Evolutionary conservation across 805 yeast species (phyloP), one percentile per base, ranked within the genome.

Genomic region (Hanseniaspora hatyaiensis): DNA sequence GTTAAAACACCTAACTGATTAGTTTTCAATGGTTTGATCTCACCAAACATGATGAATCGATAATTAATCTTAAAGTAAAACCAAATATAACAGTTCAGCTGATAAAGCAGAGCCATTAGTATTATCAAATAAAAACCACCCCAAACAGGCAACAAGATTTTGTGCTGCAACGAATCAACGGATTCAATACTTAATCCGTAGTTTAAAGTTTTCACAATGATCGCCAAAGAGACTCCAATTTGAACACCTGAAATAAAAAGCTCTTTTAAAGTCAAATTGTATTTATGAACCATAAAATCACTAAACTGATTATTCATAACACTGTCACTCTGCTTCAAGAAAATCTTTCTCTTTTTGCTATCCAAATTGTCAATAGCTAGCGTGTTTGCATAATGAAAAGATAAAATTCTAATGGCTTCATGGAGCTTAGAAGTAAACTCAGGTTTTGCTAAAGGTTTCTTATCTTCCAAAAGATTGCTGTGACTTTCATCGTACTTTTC

Each of bases 91-190:
- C 94, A 77, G 59, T 84, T 78, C 37, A 82, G 50, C 12, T 80
- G 78, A 59, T 88, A 79, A 2, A 85, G 64, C 20, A 79, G 54
- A 5, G 77, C 65, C 57, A 81, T 72, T n/a, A 88, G 53, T 28
- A 72, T 66, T 4, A 80, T 60, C 50, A 87, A 57, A 54, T 86
- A 73, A 61, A 86, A 87, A 1, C 97, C 97, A 8, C 81, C 96
- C 95, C 96, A 92, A 3, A 92, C 70, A 56, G 94, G 97, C 34
- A 89, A 62, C 49, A 89, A 57, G 50, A 65, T 79, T 37, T 62
- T 65, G 50, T 52, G 55, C 2, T 75, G 59, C 1, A 59, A 59
- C 0, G 70, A 67, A 15, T 66, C 61, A 12, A 63, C 58, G 1
- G 69, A 52, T 20, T 71, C 71, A 16, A 45, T 45, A 6, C 59